Conservation (phyloP, 2,329 filamentous ascomycete genomes). For the Hymenoscyphus linearis region DNA sequence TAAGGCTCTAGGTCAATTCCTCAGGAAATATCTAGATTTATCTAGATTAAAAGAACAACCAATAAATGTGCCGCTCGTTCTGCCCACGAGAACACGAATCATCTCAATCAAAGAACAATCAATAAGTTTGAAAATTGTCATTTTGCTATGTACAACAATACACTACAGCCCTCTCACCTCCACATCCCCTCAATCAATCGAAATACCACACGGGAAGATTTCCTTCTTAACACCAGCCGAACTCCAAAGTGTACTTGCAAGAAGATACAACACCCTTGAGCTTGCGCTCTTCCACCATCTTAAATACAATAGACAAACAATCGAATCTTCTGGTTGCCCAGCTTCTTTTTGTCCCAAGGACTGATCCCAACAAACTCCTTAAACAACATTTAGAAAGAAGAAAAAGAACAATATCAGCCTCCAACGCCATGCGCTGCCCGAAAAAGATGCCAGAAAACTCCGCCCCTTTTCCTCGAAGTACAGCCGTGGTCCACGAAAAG, state of each 20-base stretch:
- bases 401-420: constrained; percentile 4
- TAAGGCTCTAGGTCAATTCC: too few species aligned
- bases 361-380: neutral
- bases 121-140: too few species aligned
- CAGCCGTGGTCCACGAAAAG: neutral
- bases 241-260: neutral
- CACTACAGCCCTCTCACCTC: too few species aligned
- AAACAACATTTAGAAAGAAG: neutral
- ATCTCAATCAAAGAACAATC: too few species aligned
- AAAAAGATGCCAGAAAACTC: constrained; percentile 3
- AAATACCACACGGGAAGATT: neutral
- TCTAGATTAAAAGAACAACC: too few species aligned
- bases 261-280: neutral
- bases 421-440: constrained; percentile 17
- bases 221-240: neutral
- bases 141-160: too few species aligned
- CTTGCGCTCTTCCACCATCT: constrained; percentile 2
- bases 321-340: neutral
- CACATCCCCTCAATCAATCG: neutral
- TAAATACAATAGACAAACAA: constrained; percentile 10
- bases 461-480: neutral
- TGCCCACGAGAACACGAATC: too few species aligned
- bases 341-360: neutral
- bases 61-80: too few species aligned
- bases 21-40: too few species aligned